A percentile compares a stretch with the other conserved stretches of the same genome.
phyloP scores from a whole-genome alignment of 495 filamentous ascomycete species.

The Aspergillus funiculosus region DNA sequence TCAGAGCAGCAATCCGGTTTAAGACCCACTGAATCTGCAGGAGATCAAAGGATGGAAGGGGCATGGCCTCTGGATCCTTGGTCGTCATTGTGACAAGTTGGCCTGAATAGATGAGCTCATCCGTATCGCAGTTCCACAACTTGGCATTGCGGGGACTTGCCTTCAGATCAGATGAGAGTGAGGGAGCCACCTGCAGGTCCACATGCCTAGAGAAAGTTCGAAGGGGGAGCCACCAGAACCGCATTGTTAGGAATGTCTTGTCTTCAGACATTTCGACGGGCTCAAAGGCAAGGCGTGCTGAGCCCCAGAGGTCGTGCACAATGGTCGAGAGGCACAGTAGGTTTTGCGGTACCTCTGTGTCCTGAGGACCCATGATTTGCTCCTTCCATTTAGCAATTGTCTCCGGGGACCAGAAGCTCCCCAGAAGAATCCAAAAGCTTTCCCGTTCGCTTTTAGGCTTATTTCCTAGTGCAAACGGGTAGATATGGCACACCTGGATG shows the following conservation, averaged over 20 bases:
- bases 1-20: conserved; percentile 14
- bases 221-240: conserved; percentile 10
- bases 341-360: conserved; percentile 3
- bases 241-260: not conserved
- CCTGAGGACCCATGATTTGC: not conserved
- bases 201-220: not conserved
- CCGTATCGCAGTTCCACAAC: conserved; percentile 9
- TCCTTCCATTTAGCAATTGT: not conserved
- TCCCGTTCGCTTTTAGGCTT: not conserved
- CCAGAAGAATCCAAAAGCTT: not conserved
- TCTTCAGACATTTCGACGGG: conserved; percentile 4
- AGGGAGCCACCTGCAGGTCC: not conserved
- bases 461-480: not conserved
- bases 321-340: not conserved
- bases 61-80: conserved; percentile 14
- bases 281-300: conserved; percentile 1
- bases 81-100: conserved; percentile 16
- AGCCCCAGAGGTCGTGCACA: conserved; percentile 1
- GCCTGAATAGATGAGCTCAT: conserved; percentile 8
- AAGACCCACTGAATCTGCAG: conserved; percentile 22
- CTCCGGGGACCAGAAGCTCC: not conserved
- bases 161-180: not conserved
- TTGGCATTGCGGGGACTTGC: not conserved
- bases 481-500: too few relatives aligned
- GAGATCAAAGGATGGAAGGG: conserved; percentile 17